phyloP scores from a whole-genome alignment of 257 asterid genomes.

The Salvia miltiorrhiza region DNA sequence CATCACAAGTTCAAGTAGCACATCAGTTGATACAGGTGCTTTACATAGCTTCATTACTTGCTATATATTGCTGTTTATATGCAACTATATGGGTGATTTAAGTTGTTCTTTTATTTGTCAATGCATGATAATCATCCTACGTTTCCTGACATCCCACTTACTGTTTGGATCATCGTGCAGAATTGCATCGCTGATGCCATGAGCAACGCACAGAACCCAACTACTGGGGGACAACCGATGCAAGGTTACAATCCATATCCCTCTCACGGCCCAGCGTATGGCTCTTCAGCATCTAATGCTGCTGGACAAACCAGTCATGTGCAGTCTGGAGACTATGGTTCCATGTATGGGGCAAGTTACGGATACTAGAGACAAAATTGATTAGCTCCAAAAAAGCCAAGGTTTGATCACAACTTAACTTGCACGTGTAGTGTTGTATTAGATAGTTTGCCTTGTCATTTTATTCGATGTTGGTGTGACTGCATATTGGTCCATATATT shows the following conservation, averaged over 20 bases:
- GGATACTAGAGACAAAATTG: constrained; percentile 43
- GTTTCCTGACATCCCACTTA: neutral
- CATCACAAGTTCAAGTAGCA: constrained; percentile 86
- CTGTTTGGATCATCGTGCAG: constrained; percentile 32
- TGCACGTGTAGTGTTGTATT: constrained; percentile 17
- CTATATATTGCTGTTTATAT: neutral
- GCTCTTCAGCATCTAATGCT: constrained; percentile 36
- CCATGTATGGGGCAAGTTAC: constrained; percentile 41
- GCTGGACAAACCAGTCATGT: constrained; percentile 43
- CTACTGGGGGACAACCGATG: constrained; percentile 40
- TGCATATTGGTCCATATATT: neutral
- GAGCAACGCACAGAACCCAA: constrained; percentile 35
- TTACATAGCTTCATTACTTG: neutral
- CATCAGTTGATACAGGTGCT: constrained; percentile 89
- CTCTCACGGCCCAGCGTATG: constrained; percentile 46
- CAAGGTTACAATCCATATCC: constrained; percentile 65
- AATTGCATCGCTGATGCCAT: constrained; percentile 68
- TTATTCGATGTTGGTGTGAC: neutral
- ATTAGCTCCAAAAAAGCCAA: neutral
- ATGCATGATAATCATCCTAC: neutral
- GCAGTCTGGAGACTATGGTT: constrained; percentile 51
- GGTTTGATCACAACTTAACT: neutral
- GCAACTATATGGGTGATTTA: neutral
- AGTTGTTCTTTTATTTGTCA: neutral
- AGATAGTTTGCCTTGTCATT: neutral